Base-by-base conservation (phyloP, 768 basidiomycete species). In the Mycena indigotica region DNA sequence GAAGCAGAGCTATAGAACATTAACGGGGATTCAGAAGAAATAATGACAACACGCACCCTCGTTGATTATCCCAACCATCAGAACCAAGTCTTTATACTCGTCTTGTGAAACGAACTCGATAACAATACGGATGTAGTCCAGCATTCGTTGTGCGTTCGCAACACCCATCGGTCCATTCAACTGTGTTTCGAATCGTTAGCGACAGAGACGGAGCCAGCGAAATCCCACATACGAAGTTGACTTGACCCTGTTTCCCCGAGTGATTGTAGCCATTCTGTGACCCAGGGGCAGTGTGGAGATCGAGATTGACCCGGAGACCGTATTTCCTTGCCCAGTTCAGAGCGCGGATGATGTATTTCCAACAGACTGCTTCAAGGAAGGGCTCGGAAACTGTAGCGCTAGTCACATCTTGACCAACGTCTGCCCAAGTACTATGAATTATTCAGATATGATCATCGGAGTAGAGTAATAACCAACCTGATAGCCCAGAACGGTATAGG, bases 401-500 rank as follows among this genome's bases (percentile, higher is more conserved):
- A 3, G 17, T 16, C 13, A 3, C 38, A 23, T 52, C 56, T 3
- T 17, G 23, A 13, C 56, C 56, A 2, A 52, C 50, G 40, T 52
- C 29, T 3, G 55, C 19, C 55, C 55, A 56, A 1, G 55, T 44
- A n/a, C 56, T 56, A 30, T 23, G 28, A 30, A 32, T 15, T 49
- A 25, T 13, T 49, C 12, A 8, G 48, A 6, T 25, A 35, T 13
- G 28, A 28, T 5, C 16, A 48, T 51, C 12, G 39, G 25, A 39
- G 32, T 30, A 53, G 29, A 24, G 19, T n/a, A 15, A 57, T 19
- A 2, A 28, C 57, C 5, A 67, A 80, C 56, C 89, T 87, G 62
- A 94, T 84, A 2, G 88, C 89, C 93, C 93, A 95, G 74, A 83
- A 95, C 2, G 91, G 89, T 41, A 95, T 82, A 1, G 92, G 90